Conservation (phyloP, 768 basidiomycete species). For the Jaapia argillacea region DNA sequence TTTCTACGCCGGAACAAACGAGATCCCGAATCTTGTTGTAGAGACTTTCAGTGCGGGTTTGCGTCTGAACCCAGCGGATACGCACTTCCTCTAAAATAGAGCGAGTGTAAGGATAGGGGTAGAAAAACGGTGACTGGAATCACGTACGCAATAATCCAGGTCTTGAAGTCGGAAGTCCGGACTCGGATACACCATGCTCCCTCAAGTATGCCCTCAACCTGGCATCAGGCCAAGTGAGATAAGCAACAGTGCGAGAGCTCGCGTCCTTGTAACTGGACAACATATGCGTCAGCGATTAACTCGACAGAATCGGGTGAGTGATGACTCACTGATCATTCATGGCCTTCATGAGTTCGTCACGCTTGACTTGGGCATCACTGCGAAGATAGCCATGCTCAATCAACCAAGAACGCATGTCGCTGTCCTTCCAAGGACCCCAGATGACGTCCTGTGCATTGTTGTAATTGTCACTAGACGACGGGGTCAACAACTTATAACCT, state of each 20-base stretch:
- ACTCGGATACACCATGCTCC: constrained; percentile 63
- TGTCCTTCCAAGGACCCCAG: constrained; percentile 65
- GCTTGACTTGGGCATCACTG: constrained; percentile 44
- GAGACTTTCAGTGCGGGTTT: constrained; percentile 43
- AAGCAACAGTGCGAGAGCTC: constrained; percentile 39
- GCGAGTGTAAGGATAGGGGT: neutral
- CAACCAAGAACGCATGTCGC: constrained; percentile 64
- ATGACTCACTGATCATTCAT: constrained; percentile 57
- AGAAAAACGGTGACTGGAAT: no score
- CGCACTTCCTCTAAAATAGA: constrained; percentile 53
- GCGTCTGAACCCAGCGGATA: constrained; percentile 67
- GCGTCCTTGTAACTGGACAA: constrained; percentile 43
- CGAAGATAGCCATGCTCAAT: constrained; percentile 60
- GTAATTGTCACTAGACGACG: constrained; percentile 55
- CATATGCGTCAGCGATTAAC: constrained; percentile 1
- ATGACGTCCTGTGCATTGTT: constrained; percentile 44
- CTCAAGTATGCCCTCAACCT: constrained; percentile 85
- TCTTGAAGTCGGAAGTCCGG: constrained; percentile 50
- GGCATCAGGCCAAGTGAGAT: constrained; percentile 89
- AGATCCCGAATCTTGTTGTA: constrained; percentile 56
- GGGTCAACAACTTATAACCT: neutral
- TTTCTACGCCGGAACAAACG: constrained; percentile 56
- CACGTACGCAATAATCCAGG: constrained; percentile 70
- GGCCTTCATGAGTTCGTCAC: constrained; percentile 66
- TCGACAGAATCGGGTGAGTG: neutral